phyloP scores from a whole-genome alignment of 2,329 filamentous ascomycete genomes.

The Fusarium luffae region DNA sequence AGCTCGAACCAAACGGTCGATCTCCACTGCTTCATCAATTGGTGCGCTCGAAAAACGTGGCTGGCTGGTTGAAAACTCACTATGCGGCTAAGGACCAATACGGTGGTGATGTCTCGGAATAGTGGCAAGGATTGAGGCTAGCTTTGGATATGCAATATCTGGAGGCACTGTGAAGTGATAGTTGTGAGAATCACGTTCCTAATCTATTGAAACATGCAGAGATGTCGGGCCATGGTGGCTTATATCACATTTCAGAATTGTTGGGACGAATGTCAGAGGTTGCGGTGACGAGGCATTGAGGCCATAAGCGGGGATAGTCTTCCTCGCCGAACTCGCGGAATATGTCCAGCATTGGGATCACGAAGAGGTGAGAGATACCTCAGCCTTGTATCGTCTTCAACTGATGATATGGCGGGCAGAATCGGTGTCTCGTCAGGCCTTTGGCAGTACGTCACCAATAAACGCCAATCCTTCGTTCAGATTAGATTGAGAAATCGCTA shows the following conservation, averaged over 20 bases:
- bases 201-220: not conserved
- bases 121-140: not conserved
- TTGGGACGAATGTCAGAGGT: too few species aligned
- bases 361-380: not conserved
- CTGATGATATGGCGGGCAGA: not conserved
- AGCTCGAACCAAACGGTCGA: not conserved
- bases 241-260: not conserved
- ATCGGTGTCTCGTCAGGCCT: not conserved
- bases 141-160: not conserved
- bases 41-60: not conserved
- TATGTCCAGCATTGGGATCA: not conserved
- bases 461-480: too few species aligned
- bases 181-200: not conserved
- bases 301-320: not conserved
- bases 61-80: not conserved
- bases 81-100: constrained; percentile 1
- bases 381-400: not conserved
- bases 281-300: not conserved
- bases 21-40: not conserved
- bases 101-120: constrained; percentile 1
- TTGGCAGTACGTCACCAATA: not conserved
- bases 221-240: not conserved
- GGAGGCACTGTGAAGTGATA: not conserved
- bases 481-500: not conserved
- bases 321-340: not conserved